These are phyloP conservation scores for Rubus idaeus DNA, from an alignment of 306 rosid species.

Conservation along the genomic window DNA sequence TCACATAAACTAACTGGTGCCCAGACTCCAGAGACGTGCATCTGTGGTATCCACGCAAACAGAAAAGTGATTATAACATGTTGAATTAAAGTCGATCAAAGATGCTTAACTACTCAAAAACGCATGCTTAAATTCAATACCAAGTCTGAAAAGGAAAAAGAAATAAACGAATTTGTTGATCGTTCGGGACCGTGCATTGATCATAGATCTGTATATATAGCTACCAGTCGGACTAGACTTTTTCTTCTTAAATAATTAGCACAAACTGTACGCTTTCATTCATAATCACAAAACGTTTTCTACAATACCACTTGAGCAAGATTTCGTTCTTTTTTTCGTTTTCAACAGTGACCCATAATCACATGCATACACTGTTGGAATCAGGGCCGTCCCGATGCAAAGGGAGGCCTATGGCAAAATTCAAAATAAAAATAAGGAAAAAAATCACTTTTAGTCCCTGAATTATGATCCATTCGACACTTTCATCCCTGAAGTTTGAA, in stretches of 20 bases:
- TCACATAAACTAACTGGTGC: neutral
- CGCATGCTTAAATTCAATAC: neutral
- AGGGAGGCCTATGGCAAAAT: no score
- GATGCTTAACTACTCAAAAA: neutral
- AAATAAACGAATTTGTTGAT: neutral
- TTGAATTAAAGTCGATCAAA: neutral
- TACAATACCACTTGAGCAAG: no score
- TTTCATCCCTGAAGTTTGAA: no score
- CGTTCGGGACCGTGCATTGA: neutral
- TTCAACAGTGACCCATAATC: no score
- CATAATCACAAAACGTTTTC: no score
- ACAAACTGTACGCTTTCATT: neutral
- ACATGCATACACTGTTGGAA: no score
- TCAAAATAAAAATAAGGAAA: no score
- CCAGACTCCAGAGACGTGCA: neutral
- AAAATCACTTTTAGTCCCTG: no score
- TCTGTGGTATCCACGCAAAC: neutral
- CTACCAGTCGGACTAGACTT: neutral
- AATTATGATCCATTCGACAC: no score
- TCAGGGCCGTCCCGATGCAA: no score
- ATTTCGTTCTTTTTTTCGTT: no score
- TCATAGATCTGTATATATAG: neutral
- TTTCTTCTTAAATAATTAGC: neutral
- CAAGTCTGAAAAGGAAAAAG: neutral
- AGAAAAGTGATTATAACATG: neutral